A percentile compares a stretch with the other conserved stretches of the same genome.
Conservation (phyloP, 2,329 filamentous ascomycete genomes). For the Exophiala viscosa region DNA sequence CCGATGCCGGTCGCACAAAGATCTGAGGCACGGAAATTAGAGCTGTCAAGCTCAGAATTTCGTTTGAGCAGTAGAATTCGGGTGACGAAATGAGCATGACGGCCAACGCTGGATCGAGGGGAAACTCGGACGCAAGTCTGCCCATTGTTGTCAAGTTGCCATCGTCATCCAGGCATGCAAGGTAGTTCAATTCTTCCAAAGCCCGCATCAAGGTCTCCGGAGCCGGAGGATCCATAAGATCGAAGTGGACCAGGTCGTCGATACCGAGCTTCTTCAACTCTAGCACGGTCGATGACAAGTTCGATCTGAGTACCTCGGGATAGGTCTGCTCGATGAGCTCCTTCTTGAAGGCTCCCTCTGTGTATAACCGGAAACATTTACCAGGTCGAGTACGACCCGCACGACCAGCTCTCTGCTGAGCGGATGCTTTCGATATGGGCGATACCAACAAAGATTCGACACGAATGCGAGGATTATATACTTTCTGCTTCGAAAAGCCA, state of each 20-base stretch:
- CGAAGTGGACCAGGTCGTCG: slow-evolving; percentile 94
- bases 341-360: slow-evolving; percentile 92
- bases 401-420: slow-evolving; percentile 96
- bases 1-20: slow-evolving; percentile 80
- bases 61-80: slow-evolving; percentile 98
- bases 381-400: slow-evolving; percentile 96
- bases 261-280: slow-evolving; percentile 97
- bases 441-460: slow-evolving; percentile 97
- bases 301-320: slow-evolving; percentile 91
- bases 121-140: slow-evolving; percentile 86
- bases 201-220: slow-evolving; percentile 98
- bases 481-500: slow-evolving; percentile 98
- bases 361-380: slow-evolving; percentile 97
- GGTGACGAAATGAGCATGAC: slow-evolving; percentile 98
- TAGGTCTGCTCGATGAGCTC: slow-evolving; percentile 97
- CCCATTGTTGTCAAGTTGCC: slow-evolving; percentile 86
- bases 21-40: slow-evolving; percentile 92
- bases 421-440: slow-evolving; percentile 95
- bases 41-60: slow-evolving; percentile 91
- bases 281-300: slow-evolving; percentile 88
- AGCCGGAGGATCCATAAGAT: slow-evolving; percentile 96
- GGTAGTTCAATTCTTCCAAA: slow-evolving; percentile 93
- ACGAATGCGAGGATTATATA: slow-evolving; percentile 94
- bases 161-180: slow-evolving; percentile 93
- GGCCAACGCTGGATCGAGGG: slow-evolving; percentile 85